Conservation (phyloP, 2,329 filamentous ascomycete species). For the Colletotrichum sansevieriae region DNA sequence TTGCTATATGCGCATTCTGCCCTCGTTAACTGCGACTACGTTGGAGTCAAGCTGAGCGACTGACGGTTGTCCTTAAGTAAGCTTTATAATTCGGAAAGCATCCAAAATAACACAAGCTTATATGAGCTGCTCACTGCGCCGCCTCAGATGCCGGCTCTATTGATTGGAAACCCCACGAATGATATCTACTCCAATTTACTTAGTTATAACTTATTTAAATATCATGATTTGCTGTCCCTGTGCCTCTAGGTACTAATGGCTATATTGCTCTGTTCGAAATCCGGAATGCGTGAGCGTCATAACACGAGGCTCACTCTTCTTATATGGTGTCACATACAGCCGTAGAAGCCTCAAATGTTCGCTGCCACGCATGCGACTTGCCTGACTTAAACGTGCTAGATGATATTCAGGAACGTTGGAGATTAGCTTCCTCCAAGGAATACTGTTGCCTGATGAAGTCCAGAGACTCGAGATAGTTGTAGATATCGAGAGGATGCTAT, state of each 20-base stretch:
- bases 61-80: not conserved
- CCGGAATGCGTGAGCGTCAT: not conserved
- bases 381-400: not conserved
- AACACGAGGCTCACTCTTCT: not conserved
- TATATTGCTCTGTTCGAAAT: not conserved
- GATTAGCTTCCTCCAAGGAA: not conserved
- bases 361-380: not conserved
- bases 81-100: not conserved
- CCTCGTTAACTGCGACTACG: not conserved
- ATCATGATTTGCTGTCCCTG: not conserved
- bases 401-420: not conserved
- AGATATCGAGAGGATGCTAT: not conserved
- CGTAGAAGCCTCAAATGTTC: not conserved
- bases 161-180: not conserved
- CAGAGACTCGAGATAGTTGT: not conserved
- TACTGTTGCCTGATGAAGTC: not conserved
- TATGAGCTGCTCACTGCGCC: not conserved
- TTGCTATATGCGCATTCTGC: not conserved
- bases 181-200: not conserved
- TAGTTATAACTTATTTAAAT: not conserved
- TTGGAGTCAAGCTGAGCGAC: not conserved
- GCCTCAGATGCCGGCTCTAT: not conserved
- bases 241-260: not conserved
- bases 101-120: not conserved
- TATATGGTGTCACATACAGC: not conserved